These are phyloP conservation scores for Cystobasidium ongulense DNA, from an alignment of 768 basidiomycete genomes.

Conservation along the genomic window DNA sequence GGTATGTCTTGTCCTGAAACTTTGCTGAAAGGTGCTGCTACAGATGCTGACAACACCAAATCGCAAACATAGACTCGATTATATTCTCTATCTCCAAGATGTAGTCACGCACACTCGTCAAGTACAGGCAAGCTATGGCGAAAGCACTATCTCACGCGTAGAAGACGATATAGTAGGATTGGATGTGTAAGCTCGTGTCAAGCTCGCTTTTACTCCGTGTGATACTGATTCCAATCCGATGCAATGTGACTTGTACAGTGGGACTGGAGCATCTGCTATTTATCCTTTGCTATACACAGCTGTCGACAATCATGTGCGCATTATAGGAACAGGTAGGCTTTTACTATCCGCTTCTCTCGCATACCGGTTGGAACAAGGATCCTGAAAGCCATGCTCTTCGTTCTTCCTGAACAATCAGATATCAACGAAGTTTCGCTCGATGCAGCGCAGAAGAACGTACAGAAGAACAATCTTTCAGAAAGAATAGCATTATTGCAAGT, in stretches of 20 bases:
- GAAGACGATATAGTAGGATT: background rate
- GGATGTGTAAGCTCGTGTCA: background rate
- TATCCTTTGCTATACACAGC: conserved; percentile 70
- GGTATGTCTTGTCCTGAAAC: conserved; percentile 47
- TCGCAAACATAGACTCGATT: conserved; percentile 59
- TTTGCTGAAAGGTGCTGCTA: background rate
- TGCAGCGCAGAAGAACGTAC: conserved; percentile 56
- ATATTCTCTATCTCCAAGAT: conserved; percentile 76
- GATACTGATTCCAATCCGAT: too few species aligned
- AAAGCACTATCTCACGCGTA: conserved; percentile 45
- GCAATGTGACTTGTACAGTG: conserved; percentile 47
- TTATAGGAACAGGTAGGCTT: conserved; percentile 61
- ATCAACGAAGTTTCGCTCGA: conserved; percentile 59
- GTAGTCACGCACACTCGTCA: conserved; percentile 47
- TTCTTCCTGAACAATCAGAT: conserved; percentile 51
- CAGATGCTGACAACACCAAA: background rate
- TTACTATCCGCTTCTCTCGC: background rate
- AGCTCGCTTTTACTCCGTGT: too few species aligned
- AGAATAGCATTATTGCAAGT: conserved; percentile 51
- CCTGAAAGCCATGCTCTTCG: too few species aligned
- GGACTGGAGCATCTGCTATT: conserved; percentile 83
- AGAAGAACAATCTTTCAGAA: conserved; percentile 53
- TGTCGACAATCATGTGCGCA: conserved; percentile 53
- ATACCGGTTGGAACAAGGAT: background rate
- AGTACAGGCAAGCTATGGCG: conserved; percentile 56